Percentiles rank a stretch among this genome's conserved stretches.
These are phyloP conservation scores for Pseudogymnoascus sp. DNA, from an alignment of 2,329 filamentous ascomycete genomes.

Conservation along the genomic window DNA sequence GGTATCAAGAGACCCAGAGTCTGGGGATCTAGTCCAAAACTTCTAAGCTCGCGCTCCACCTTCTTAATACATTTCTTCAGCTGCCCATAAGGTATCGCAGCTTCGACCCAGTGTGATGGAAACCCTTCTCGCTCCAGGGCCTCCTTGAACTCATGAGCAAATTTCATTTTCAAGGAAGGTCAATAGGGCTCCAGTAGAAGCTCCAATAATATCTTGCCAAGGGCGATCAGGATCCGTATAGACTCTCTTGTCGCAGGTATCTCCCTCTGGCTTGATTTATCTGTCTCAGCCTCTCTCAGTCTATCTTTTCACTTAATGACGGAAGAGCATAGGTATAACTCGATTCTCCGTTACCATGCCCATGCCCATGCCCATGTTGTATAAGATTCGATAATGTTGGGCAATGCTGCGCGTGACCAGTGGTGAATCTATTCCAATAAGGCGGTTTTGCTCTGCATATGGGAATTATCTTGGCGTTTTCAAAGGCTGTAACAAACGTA, in stretches of 20 bases:
- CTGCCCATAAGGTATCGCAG: conserved; percentile 74
- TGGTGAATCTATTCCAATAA: neutral
- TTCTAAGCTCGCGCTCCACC: conserved; percentile 62
- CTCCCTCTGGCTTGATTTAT: neutral
- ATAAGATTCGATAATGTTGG: neutral
- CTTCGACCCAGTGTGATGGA: conserved; percentile 62
- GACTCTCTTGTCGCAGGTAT: neutral
- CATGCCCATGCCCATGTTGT: neutral
- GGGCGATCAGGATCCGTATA: neutral
- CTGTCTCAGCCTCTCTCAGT: neutral
- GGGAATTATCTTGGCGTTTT: neutral
- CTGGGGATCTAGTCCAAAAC: conserved; percentile 63
- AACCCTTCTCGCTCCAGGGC: conserved; percentile 65
- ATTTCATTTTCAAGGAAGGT: conserved; percentile 59
- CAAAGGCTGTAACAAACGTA: neutral
- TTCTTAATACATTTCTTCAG: conserved; percentile 86
- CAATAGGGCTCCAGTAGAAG: neutral
- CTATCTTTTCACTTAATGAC: neutral
- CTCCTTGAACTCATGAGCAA: conserved; percentile 69
- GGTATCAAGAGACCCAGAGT: conserved; percentile 58
- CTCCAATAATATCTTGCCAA: neutral
- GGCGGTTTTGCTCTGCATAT: neutral
- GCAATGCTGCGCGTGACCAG: neutral
- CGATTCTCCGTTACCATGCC: neutral
- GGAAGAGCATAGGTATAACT: neutral